These are phyloP conservation scores for Agaricus sinodeliciosus DNA, from an alignment of 768 basidiomycete species.

Conservation along the genomic window DNA sequence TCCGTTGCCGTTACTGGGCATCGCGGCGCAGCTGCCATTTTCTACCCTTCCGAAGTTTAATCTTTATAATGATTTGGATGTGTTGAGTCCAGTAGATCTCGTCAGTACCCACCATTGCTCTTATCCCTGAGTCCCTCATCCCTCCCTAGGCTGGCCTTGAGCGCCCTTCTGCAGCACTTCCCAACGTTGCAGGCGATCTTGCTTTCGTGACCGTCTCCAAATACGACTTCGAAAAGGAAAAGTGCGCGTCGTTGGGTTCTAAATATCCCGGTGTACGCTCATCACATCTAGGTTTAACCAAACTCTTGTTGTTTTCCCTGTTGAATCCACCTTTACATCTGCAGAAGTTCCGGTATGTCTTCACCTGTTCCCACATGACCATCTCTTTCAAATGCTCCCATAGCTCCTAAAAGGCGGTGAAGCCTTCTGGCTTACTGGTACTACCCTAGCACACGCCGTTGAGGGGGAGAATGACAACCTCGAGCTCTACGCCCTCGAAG, in stretches of 20 bases:
- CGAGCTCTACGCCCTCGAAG: conserved; percentile 55
- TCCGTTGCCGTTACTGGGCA: no score
- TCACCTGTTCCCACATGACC: not conserved
- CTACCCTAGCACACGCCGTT: conserved; percentile 64
- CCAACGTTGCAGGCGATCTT: conserved; percentile 65
- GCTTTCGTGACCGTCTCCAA: conserved; percentile 62
- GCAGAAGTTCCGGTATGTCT: conserved; percentile 44
- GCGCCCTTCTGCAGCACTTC: conserved; percentile 56
- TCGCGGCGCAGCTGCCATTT: no score
- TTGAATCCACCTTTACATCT: conserved; percentile 43
- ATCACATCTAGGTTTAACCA: conserved; percentile 53
- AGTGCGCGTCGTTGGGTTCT: conserved; percentile 29
- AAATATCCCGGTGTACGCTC: not conserved
- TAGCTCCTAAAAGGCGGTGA: conserved; percentile 54
- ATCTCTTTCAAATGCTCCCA: not conserved
- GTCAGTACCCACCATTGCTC: no score
- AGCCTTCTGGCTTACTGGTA: conserved; percentile 70
- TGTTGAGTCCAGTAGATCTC: no score
- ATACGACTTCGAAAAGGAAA: conserved; percentile 67
- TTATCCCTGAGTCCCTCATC: no score
- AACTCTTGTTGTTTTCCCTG: conserved; percentile 53
- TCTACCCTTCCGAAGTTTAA: no score
- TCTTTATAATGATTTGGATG: no score
- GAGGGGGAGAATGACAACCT: conserved; percentile 40
- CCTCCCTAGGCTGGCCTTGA: conserved; percentile 44